Percentiles rank a stretch among this genome's conserved stretches.
These are phyloP conservation scores for Candida berthetii DNA, from an alignment of 805 yeast genomes.

Conservation along the genomic window DNA sequence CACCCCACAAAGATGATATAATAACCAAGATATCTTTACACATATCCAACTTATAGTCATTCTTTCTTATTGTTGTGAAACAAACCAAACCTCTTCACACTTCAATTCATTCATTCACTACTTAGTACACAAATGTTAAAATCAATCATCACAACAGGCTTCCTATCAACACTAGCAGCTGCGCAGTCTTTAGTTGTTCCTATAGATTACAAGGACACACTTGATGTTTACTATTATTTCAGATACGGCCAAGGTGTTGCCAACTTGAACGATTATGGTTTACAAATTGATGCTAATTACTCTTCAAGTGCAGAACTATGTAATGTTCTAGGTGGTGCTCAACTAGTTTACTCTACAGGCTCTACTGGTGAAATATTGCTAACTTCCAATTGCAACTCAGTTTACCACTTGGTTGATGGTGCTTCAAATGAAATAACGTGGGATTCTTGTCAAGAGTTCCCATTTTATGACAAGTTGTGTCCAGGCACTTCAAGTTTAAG, in stretches of 20 bases:
- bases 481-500: not conserved
- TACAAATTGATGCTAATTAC: slow-evolving; percentile 9
- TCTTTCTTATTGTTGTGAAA: no score
- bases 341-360: slow-evolving; percentile 15
- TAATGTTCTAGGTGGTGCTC: slow-evolving; percentile 10
- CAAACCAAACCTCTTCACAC: no score
- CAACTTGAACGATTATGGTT: slow-evolving; percentile 7
- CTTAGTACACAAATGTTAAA: not conserved
- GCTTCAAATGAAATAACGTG: slow-evolving; percentile 10
- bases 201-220: slow-evolving; percentile 9
- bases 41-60: not conserved
- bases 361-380: slow-evolving; percentile 9
- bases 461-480: slow-evolving; percentile 15
- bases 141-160: not conserved
- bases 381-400: slow-evolving; percentile 18
- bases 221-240: slow-evolving; percentile 16
- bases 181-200: slow-evolving; percentile 13
- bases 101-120: not conserved
- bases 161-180: slow-evolving; percentile 4
- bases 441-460: slow-evolving; percentile 18
- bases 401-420: slow-evolving; percentile 13
- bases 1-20: not conserved
- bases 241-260: slow-evolving; percentile 10
- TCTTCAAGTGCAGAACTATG: slow-evolving; percentile 8
- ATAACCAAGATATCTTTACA: not conserved